These are phyloP conservation scores for Geotrichum cucujoidarum DNA, from an alignment of 1,139 yeast species.

Conservation along the genomic window DNA sequence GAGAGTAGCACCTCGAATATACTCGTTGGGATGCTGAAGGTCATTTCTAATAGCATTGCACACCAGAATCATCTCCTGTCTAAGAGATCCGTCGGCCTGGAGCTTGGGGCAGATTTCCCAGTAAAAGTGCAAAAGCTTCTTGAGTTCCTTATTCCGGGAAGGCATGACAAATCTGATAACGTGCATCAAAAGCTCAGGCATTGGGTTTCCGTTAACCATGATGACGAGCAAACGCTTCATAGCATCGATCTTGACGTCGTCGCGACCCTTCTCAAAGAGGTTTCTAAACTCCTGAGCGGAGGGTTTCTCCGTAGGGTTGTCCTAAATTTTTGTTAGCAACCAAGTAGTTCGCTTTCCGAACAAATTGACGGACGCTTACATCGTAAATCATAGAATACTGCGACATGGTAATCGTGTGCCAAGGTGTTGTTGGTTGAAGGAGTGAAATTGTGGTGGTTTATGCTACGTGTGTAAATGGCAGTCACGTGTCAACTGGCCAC, in stretches of 20 bases:
- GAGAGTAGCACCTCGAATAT: slow-evolving; percentile 89
- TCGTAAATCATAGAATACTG: slow-evolving; percentile 19
- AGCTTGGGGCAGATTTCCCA: slow-evolving; percentile 98
- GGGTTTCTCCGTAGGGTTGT: slow-evolving; percentile 51
- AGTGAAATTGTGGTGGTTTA: slow-evolving; percentile 3
- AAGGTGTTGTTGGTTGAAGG: background rate
- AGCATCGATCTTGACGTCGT: slow-evolving; percentile 79
- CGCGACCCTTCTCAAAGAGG: slow-evolving; percentile 82
- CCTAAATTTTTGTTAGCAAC: slow-evolving; percentile 9
- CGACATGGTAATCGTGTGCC: slow-evolving; percentile 11
- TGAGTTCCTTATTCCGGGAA: slow-evolving; percentile 80
- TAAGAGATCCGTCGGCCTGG: slow-evolving; percentile 82
- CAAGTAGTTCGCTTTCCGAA: background rate
- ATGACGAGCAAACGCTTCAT: slow-evolving; percentile 84
- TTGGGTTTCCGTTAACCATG: slow-evolving; percentile 87
- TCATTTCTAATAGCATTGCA: slow-evolving; percentile 98
- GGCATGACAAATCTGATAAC: slow-evolving; percentile 97
- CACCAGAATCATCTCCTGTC: slow-evolving; percentile 97
- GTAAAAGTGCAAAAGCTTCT: slow-evolving; percentile 87
- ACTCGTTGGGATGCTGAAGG: slow-evolving; percentile 96
- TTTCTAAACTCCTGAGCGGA: slow-evolving; percentile 73
- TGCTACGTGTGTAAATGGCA: background rate
- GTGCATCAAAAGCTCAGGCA: slow-evolving; percentile 96
- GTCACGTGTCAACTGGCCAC: slow-evolving; percentile 1
- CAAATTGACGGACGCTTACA: slow-evolving; percentile 9